Evolutionary conservation across 2,329 filamentous ascomycete species (phyloP), one percentile per base, ranked within the genome.

Genomic region (Aspergillus persii): DNA sequence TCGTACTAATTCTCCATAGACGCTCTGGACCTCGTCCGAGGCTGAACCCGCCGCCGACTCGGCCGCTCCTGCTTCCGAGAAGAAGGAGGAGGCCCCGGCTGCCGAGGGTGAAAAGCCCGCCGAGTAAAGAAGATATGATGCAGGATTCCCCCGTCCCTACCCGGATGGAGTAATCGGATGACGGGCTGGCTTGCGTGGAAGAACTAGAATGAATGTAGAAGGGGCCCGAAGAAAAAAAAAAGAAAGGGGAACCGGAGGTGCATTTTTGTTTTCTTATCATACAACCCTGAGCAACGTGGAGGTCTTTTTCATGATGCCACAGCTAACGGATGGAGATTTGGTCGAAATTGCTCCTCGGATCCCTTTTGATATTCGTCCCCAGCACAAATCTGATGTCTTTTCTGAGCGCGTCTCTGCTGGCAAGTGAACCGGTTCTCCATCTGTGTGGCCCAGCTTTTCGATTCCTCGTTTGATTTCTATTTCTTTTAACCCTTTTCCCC

Each of bases 11-110:
- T 11, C 47, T 51, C 33, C 53, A 58, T 69, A 97, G 93, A 98
- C 95, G 68, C 92, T 98, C 80, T 98, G 95, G 95, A 98, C 95
- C 75, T 98, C 94, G 62, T 98, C 94, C 69, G 95, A 98, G 87
- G 91, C 93, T 66, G 95, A 98, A 85, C 86, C 91, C 72, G 81
- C 89, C 68, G 83, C 84, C 65, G 79, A 78, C 76, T 77, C 77
- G 69, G 80, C 68, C 72, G 76, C 65, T 57, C 65, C 75, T 55
- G 64, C 74, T 49, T 70, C 77, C 59, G 75, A 76, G 68, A 76
- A 75, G 66, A 74, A 79, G 66, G 77, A 78, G 60, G 77, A 78
- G 63, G 74, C 75, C 47, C 71, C 76, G 44, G 70, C 74, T 53
- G 66, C 70, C 51, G 74, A 76, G 65, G 76, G 68, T 54, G 75